Evolutionary conservation across 2,329 filamentous ascomycete genomes (phyloP).

Genomic region (Bipolaris cookei): DNA sequence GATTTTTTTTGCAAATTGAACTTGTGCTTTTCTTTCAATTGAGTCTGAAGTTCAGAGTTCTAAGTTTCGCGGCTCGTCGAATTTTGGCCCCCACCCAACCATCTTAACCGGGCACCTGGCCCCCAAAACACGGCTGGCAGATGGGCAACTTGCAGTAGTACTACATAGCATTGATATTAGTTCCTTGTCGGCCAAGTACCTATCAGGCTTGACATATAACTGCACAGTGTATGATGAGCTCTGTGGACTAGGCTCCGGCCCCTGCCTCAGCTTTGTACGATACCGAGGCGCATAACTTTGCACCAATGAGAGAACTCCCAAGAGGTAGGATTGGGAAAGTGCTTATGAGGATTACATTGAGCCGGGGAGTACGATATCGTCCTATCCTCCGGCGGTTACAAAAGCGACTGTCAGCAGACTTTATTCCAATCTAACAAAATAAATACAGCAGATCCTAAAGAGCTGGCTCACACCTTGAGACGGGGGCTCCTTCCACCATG

Average conservation of each 20-base stretch:
- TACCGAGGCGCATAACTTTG: neutral
- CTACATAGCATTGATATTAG: neutral
- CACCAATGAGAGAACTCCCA: neutral
- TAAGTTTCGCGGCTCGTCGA: neutral
- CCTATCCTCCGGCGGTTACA: neutral
- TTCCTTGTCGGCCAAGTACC: neutral
- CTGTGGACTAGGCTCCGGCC: neutral
- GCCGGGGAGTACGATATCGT: neutral
- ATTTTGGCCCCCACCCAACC: neutral
- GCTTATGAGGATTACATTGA: neutral
- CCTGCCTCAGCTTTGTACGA: neutral
- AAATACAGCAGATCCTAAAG: neutral
- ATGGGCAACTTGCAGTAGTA: neutral
- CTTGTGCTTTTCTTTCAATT: too few species aligned
- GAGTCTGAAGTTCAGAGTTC: neutral
- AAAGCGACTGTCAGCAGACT: neutral
- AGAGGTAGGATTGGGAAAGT: neutral
- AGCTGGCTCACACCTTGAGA: neutral
- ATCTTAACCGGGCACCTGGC: neutral
- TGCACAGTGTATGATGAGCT: neutral
- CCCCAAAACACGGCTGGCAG: neutral
- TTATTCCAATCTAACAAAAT: neutral
- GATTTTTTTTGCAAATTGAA: too few species aligned
- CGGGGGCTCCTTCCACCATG: neutral
- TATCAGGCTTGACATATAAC: neutral